These are phyloP conservation scores for Aphanomyces astaci DNA, from an alignment of 352 stramenopile species.

Conservation along the genomic window DNA sequence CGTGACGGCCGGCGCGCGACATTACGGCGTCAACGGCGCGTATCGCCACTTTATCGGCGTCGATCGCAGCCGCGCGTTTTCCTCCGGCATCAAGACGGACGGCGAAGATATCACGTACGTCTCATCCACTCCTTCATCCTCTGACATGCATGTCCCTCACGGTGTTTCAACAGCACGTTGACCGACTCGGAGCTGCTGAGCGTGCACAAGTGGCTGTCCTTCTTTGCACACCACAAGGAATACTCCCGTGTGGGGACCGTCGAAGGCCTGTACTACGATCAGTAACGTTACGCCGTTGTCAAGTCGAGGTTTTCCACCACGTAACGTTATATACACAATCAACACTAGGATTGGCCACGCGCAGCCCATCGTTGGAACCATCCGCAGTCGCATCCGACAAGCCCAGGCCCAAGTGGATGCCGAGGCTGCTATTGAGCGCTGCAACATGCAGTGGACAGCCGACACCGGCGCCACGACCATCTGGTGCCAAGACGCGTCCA, in stretches of 20 bases:
- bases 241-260: constrained; percentile 17
- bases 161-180: constrained; percentile 9
- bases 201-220: constrained; percentile 17
- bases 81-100: not conserved
- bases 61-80: constrained; percentile 19
- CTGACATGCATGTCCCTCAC: too few species aligned
- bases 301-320: too few species aligned
- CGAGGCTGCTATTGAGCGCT: not conserved
- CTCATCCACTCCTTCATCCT: not conserved
- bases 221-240: constrained; percentile 13
- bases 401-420: not conserved
- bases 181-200: constrained; percentile 9
- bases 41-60: constrained; percentile 15
- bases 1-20: not conserved
- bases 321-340: too few species aligned
- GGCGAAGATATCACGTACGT: constrained; percentile 17
- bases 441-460: constrained; percentile 20
- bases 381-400: constrained; percentile 12
- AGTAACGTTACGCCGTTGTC: too few species aligned
- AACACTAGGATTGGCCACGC: constrained; percentile 9
- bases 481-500: constrained; percentile 10
- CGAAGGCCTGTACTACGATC: constrained; percentile 22
- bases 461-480: not conserved
- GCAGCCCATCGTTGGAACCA: not conserved
- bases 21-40: constrained; percentile 6